phyloP scores from a whole-genome alignment of 352 stramenopile species.

The Pythium insidiosum region DNA sequence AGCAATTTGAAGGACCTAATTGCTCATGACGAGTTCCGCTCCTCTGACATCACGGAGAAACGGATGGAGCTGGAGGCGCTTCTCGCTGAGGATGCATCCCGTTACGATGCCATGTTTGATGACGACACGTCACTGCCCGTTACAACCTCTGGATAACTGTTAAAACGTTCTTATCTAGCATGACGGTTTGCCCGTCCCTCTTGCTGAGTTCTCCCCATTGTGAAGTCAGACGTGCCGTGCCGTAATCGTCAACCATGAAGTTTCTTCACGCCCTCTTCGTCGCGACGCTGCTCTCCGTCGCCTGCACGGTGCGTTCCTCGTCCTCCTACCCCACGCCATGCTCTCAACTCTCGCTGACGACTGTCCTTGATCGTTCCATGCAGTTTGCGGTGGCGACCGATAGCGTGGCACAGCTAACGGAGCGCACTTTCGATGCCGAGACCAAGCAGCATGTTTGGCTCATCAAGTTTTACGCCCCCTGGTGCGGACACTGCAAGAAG shows the following conservation, averaged over 20 bases:
- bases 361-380: neutral
- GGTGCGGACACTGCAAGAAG: conserved; percentile 82
- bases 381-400: no score
- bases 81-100: conserved; percentile 8
- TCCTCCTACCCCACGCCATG: no score
- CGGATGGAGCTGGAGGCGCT: conserved; percentile 9
- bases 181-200: neutral
- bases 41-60: conserved; percentile 8
- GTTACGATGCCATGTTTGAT: conserved; percentile 15
- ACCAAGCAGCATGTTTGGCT: conserved; percentile 56
- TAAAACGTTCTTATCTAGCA: neutral
- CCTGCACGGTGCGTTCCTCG: conserved; percentile 2
- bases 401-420: conserved; percentile 12
- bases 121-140: no score
- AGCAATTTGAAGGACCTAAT: conserved; percentile 5
- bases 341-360: no score
- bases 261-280: conserved; percentile 9
- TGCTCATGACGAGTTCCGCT: conserved; percentile 5
- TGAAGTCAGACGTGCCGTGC: no score
- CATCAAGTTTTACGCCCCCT: conserved; percentile 83
- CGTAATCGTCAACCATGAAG: no score
- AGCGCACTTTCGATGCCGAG: conserved; percentile 42
- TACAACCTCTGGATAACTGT: neutral
- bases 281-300: conserved; percentile 10
- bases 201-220: conserved; percentile 2